A percentile compares a stretch with the other conserved stretches of the same genome.
These are phyloP conservation scores for Nicotiana knightiana DNA, from an alignment of 257 asterid genomes.

Conservation along the genomic window DNA sequence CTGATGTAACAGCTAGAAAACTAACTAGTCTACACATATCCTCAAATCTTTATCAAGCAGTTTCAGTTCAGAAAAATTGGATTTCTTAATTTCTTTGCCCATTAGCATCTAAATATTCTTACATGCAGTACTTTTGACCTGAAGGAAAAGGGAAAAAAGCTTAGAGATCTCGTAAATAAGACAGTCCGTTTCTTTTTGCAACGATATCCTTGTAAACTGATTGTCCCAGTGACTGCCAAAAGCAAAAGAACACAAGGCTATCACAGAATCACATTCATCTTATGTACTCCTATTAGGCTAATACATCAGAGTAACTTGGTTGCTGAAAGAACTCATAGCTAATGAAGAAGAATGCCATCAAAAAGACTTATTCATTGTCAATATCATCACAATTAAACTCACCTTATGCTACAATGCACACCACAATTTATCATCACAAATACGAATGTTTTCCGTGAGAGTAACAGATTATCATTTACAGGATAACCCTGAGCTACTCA, in stretches of 20 bases:
- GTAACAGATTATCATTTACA: conserved; percentile 13
- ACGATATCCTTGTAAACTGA: not conserved
- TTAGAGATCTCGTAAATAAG: not conserved
- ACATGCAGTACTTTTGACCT: not conserved
- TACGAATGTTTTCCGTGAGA: not conserved
- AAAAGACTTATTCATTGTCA: not conserved
- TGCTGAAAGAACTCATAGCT: not conserved
- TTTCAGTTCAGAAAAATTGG: not conserved
- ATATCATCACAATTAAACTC: conserved; percentile 8
- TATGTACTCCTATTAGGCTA: not conserved
- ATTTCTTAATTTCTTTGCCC: not conserved
- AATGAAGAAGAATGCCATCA: not conserved
- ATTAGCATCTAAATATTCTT: not conserved
- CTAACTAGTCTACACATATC: not conserved
- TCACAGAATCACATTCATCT: not conserved
- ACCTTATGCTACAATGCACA: conserved; percentile 4
- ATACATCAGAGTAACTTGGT: not conserved
- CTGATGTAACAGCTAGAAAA: not conserved
- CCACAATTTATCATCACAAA: not conserved
- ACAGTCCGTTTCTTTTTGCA: not conserved
- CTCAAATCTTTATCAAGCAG: not conserved
- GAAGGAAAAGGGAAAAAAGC: not conserved
- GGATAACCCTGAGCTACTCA: conserved; percentile 4
- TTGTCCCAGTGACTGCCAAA: not conserved
- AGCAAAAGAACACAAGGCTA: not conserved